A percentile compares a stretch with the other conserved stretches of the same genome.
phyloP scores from a whole-genome alignment of 345 rosid genomes.

The Pistacia integerrima region DNA sequence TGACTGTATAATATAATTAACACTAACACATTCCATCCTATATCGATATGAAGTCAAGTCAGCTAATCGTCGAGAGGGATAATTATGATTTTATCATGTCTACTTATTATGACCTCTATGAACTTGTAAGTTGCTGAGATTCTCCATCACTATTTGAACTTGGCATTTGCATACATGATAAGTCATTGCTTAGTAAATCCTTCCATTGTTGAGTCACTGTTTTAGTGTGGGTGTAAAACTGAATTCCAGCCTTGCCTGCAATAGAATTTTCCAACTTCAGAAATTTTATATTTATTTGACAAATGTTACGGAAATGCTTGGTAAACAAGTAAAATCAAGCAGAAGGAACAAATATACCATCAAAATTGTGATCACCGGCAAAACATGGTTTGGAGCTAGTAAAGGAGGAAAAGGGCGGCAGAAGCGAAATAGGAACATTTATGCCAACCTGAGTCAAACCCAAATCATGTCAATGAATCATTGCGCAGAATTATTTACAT shows the following conservation, averaged over 20 bases:
- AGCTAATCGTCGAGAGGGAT: too few species aligned
- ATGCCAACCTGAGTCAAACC: constrained; percentile 51
- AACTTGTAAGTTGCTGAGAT: constrained; percentile 21
- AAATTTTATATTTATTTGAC: neutral
- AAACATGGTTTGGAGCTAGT: constrained; percentile 48
- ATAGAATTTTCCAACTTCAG: constrained; percentile 28
- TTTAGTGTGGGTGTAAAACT: constrained; percentile 89
- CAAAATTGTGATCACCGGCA: constrained; percentile 47
- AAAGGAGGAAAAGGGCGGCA: constrained; percentile 46
- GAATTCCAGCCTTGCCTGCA: constrained; percentile 94
- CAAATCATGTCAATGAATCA: constrained; percentile 16
- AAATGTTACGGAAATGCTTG: neutral
- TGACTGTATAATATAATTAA: too few species aligned
- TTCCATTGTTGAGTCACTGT: constrained; percentile 98
- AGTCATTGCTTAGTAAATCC: constrained; percentile 24
- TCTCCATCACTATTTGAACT: constrained; percentile 14
- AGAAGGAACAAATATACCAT: constrained; percentile 34
- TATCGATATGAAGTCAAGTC: too few species aligned
- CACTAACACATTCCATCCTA: too few species aligned
- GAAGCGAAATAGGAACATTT: constrained; percentile 49
- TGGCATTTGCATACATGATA: constrained; percentile 21
- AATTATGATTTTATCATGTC: neutral
- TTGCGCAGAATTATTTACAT: neutral
- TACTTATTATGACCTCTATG: neutral
- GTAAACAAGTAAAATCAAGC: neutral